These are phyloP conservation scores for Rubia yunnanensis DNA, from an alignment of 257 asterid species.

Conservation along the genomic window DNA sequence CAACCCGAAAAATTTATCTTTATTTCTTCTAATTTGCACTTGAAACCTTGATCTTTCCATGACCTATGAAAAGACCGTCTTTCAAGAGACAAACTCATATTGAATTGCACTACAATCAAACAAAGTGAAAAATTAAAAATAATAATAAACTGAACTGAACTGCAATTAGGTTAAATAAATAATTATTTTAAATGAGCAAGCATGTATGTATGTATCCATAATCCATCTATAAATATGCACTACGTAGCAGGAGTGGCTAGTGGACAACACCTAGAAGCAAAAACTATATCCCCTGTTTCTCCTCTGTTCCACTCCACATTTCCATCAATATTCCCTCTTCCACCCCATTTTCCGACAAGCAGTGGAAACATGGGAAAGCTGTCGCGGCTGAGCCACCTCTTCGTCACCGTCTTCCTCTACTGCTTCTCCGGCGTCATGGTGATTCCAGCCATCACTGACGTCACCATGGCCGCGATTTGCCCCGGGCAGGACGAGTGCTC, in stretches of 20 bases:
- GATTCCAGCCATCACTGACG: slow-evolving; percentile 80
- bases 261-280: not conserved
- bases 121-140: too few relatives aligned
- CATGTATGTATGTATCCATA: not conserved
- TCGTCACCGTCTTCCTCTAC: slow-evolving; percentile 76
- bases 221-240: not conserved
- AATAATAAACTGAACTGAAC: too few relatives aligned
- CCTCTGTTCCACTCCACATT: not conserved
- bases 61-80: too few relatives aligned
- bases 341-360: not conserved
- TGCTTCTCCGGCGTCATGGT: slow-evolving; percentile 77
- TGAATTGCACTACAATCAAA: too few relatives aligned
- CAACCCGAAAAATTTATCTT: too few relatives aligned
- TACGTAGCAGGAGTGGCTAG: not conserved
- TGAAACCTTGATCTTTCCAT: too few relatives aligned
- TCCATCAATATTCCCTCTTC: not conserved
- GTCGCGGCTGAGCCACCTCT: slow-evolving; percentile 68
- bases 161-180: too few relatives aligned
- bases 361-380: slow-evolving; percentile 19
- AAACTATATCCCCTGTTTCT: not conserved
- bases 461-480: slow-evolving; percentile 73
- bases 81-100: too few relatives aligned
- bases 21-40: too few relatives aligned
- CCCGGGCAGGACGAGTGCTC: slow-evolving; percentile 78
- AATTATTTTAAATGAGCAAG: too few relatives aligned